A percentile compares a stretch with the other conserved stretches of the same genome.
phyloP scores from a whole-genome alignment of 371 early-diverging fungal species.

The Fennellomyces sp. region DNA sequence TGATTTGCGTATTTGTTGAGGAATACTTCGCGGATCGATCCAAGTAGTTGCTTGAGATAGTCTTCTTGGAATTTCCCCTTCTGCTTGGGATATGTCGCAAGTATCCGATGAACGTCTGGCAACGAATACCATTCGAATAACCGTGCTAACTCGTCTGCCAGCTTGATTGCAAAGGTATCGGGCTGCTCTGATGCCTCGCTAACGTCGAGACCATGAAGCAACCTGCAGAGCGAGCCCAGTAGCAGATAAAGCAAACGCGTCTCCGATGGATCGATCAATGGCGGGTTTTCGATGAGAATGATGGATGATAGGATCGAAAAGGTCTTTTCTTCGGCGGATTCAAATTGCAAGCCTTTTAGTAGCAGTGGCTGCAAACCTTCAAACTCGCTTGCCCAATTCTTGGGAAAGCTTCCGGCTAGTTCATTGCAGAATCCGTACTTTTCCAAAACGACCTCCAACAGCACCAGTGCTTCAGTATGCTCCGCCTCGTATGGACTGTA shows the following conservation, averaged over 20 bases:
- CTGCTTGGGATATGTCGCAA: slow-evolving; percentile 66
- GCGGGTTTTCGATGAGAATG: slow-evolving; percentile 58
- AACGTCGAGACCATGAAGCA: slow-evolving; percentile 69
- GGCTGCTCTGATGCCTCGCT: slow-evolving; percentile 10
- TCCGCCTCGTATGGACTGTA: slow-evolving; percentile 81
- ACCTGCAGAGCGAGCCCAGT: slow-evolving; percentile 68
- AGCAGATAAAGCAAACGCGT: slow-evolving; percentile 67
- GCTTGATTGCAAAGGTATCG: slow-evolving; percentile 25
- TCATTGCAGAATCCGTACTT: slow-evolving; percentile 36
- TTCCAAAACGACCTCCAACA: slow-evolving; percentile 66
- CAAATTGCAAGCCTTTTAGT: slow-evolving; percentile 73
- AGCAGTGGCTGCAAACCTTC: slow-evolving; percentile 77
- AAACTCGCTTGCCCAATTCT: slow-evolving; percentile 78
- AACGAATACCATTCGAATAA: slow-evolving; percentile 59
- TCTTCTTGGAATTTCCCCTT: slow-evolving; percentile 74
- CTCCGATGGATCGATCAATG: slow-evolving; percentile 68
- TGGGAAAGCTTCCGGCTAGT: slow-evolving; percentile 62
- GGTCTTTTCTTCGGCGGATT: slow-evolving; percentile 60
- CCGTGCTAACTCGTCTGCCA: slow-evolving; percentile 53
- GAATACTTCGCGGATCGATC: slow-evolving; percentile 65
- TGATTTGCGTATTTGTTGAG: slow-evolving; percentile 64
- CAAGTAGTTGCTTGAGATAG: slow-evolving; percentile 69
- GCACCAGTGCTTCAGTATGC: slow-evolving; percentile 66
- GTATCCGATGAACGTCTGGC: slow-evolving; percentile 53
- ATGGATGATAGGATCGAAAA: slow-evolving; percentile 36